Base-by-base conservation (phyloP, 192 early-diverging fungal genomes). In the Coemansia sp. region DNA sequence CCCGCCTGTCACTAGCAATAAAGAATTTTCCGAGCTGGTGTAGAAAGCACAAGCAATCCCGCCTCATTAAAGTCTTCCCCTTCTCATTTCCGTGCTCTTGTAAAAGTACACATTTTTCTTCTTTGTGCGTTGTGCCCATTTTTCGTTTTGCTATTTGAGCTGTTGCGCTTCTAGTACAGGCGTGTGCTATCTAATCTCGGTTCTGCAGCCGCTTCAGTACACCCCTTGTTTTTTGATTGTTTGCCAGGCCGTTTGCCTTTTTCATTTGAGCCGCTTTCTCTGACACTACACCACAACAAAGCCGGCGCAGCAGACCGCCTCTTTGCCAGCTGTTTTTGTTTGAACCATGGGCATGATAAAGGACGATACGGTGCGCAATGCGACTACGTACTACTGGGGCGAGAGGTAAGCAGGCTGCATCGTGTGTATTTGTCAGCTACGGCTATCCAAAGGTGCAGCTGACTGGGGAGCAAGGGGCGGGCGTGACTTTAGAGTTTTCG, bases 261-360 rank as follows among this genome's bases (percentile, higher is more conserved):
- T n/a, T n/a, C 41, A 43, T 43, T 43, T 43, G 41, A n/a, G 41
- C 41, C 41, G 10, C 41, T 43, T n/a, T 43, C 41, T 43, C 15
- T 43, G 12, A 43, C 41, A 15, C 10, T 43, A 43, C 41, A n/a
- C 41, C 3, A 43, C 41, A n/a, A 43, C 41, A 11, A 43, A 43
- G 15, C 41, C 10, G 41, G 41, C 41, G 15, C 41, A 15, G 41
- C 41, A 43, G 41, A 43, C 41, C 47, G 47, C 15, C 19, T 15
- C 6, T 49, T 49, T n/a, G 29, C 29, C 29, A 32, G 15, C 17
- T 49, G 19, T 6, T 49, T 49, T 49, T 5, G n/a, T 19, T 49
- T 21, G 47, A 19, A 23, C 52, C 57, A 81, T 81, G 79, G 79
- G 79, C 19, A 76, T 81, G 73, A 76, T 81, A 51, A 69, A 72